Percentiles rank a stretch among this genome's conserved stretches.
phyloP scores from a whole-genome alignment of 2,329 filamentous ascomycete species.

The Epichloe baconii region DNA sequence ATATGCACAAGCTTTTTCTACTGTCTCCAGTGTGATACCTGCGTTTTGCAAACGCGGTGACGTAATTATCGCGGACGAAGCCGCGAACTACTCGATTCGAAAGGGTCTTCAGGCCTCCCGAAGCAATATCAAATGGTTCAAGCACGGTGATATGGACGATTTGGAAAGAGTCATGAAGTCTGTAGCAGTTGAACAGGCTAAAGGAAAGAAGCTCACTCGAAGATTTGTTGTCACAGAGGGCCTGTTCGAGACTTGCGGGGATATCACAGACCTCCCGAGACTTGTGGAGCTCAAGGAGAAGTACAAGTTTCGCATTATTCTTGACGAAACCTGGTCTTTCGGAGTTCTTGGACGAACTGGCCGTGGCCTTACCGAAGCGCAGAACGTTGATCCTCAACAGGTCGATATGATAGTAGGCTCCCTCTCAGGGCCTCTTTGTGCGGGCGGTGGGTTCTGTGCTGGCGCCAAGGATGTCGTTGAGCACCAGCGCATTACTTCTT shows the following conservation, averaged over 20 bases:
- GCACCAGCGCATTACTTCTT: constrained; percentile 87
- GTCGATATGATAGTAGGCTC: constrained; percentile 97
- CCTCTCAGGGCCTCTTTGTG: constrained; percentile 77
- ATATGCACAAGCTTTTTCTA: constrained; percentile 92
- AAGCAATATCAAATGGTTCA: constrained; percentile 85
- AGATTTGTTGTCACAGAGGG: constrained; percentile 95
- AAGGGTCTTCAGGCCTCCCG: constrained; percentile 89
- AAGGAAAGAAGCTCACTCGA: constrained; percentile 74
- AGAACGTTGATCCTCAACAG: constrained; percentile 86
- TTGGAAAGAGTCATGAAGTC: constrained; percentile 74
- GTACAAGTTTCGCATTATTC: constrained; percentile 95
- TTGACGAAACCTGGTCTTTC: constrained; percentile 97
- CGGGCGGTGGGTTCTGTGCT: constrained; percentile 91
- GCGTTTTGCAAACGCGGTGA: constrained; percentile 95
- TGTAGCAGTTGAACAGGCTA: constrained; percentile 75
- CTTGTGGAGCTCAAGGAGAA: constrained; percentile 87
- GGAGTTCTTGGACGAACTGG: constrained; percentile 86
- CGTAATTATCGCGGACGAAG: constrained; percentile 89
- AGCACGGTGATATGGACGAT: constrained; percentile 93
- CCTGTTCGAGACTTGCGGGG: constrained; percentile 81
- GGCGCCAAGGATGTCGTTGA: constrained; percentile 84
- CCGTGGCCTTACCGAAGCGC: constrained; percentile 84
- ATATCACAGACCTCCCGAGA: constrained; percentile 71
- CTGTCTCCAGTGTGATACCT: constrained; percentile 92
- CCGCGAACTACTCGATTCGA: constrained; percentile 85